Evolutionary conservation across 345 rosid species (phyloP), one percentile per base, ranked within the genome.

Genomic region (Linum lewisii): DNA sequence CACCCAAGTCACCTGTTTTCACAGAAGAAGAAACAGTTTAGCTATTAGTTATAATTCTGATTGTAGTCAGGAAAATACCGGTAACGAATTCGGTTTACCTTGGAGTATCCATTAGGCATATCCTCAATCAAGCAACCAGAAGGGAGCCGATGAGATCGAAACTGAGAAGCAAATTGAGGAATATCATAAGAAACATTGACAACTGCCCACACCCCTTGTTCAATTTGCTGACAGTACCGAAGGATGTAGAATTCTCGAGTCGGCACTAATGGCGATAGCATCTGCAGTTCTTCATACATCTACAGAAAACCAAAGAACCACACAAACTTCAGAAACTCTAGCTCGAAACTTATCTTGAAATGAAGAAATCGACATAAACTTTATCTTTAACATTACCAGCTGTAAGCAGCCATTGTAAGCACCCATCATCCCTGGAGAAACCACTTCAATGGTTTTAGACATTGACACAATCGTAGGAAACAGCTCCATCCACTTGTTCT

Each of bases 101-200:
- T 87, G 54, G 90, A 89, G 72, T 85, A 93, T 15, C 99, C 99
- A 63, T 85, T 87, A 20, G 99, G 95, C 84, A 89, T 82, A 78
- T 89, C 95, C 68, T 93, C 95, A 72, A 93, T 89, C 80, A 93
- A 82, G 78, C 97, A 87, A 49, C 99, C 99, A 25, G 99, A 93
- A 54, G 97, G 99, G 66, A 78, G 89, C 73, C 82, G 79, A 60
- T 72, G 78, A 53, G 78, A 81, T 29, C 53, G 81, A 66, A 73
- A 77, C 22, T 82, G 88, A 25, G 92, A 75, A 65, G 80, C 66
- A 60, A 81, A 77, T 63, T 87, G 96, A 13, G 94, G 81, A 66
- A 82, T 75, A 59, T 93, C 88, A 59, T 87, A 85, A 1, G 99
- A 93, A 72, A 93, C 91, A 68, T 85, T 85, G 9, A 79, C 92